Conservation (phyloP, 2,329 filamentous ascomycete species). For the Pseudogymnoascus sp. region DNA sequence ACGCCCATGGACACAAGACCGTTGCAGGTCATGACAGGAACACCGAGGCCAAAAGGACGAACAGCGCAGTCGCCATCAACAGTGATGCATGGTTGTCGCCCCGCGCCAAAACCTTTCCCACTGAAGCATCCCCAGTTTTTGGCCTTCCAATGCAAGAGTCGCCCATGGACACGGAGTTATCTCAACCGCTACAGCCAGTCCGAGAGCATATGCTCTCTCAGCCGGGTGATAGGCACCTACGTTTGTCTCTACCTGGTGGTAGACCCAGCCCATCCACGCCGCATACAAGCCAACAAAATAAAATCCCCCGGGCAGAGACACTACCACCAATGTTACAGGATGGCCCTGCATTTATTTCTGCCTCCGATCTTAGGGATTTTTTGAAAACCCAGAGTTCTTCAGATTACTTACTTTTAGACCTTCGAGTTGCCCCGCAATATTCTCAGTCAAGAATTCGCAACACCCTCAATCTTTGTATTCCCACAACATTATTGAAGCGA, state of each 20-base stretch:
- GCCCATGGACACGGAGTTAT: constrained; percentile 35
- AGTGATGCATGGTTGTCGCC: neutral
- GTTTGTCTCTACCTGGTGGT: constrained; percentile 45
- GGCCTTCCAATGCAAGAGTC: constrained; percentile 40
- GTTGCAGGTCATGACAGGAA: neutral
- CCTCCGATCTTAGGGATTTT: constrained; percentile 47
- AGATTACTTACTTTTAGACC: constrained; percentile 62
- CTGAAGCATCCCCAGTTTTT: constrained; percentile 27
- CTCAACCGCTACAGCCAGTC: constrained; percentile 15
- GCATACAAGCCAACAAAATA: constrained; percentile 20
- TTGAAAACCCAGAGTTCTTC: constrained; percentile 35
- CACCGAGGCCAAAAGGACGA: neutral
- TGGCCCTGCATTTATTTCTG: constrained; percentile 44
- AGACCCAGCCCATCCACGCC: constrained; percentile 35
- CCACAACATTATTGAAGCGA: constrained; percentile 84
- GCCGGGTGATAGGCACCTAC: constrained; percentile 43
- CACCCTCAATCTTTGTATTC: constrained; percentile 90
- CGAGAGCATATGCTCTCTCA: constrained; percentile 21
- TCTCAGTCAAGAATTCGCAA: constrained; percentile 63
- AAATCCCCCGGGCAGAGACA: constrained; percentile 39
- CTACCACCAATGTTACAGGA: constrained; percentile 42
- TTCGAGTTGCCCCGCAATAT: constrained; percentile 80
- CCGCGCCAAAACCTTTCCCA: constrained; percentile 2
- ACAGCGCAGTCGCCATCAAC: neutral
- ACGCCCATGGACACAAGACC: constrained; percentile 9